These are phyloP conservation scores for Boechera retrofracta DNA, from an alignment of 345 rosid genomes.

Conservation along the genomic window DNA sequence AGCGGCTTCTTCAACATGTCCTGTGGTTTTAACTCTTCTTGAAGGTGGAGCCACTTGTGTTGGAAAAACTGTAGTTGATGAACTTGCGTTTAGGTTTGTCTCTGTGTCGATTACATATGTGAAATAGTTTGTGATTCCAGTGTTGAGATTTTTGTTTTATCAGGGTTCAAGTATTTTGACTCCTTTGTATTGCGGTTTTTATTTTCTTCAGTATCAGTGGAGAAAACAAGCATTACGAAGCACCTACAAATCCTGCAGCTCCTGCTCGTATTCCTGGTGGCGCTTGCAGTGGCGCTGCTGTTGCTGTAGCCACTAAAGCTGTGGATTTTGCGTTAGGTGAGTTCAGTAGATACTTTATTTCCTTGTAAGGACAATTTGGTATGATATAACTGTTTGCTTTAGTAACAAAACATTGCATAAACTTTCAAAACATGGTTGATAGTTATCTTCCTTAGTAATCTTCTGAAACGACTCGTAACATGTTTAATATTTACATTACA, in stretches of 20 bases:
- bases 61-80: slow-evolving; percentile 91
- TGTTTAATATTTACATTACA: background rate
- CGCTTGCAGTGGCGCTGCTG: slow-evolving; percentile 92
- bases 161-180: background rate
- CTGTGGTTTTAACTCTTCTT: slow-evolving; percentile 72
- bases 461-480: background rate
- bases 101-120: background rate
- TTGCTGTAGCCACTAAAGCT: slow-evolving; percentile 84
- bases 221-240: slow-evolving; percentile 78
- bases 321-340: slow-evolving; percentile 86
- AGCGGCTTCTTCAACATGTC: slow-evolving; percentile 63
- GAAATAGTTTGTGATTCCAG: background rate
- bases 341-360: slow-evolving; percentile 16
- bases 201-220: slow-evolving; percentile 75
- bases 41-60: slow-evolving; percentile 96
- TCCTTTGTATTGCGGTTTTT: slow-evolving; percentile 21
- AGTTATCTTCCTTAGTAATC: background rate
- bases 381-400: background rate
- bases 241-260: slow-evolving; percentile 89
- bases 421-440: slow-evolving; percentile 1
- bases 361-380: slow-evolving; percentile 10
- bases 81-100: slow-evolving; percentile 75
- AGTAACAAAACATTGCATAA: background rate
- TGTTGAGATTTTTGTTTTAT: background rate
- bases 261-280: slow-evolving; percentile 85